Percentiles rank a stretch among this genome's conserved stretches.
phyloP scores from a whole-genome alignment of 2,329 filamentous ascomycete genomes.

The Talaromyces albobiverticillius region DNA sequence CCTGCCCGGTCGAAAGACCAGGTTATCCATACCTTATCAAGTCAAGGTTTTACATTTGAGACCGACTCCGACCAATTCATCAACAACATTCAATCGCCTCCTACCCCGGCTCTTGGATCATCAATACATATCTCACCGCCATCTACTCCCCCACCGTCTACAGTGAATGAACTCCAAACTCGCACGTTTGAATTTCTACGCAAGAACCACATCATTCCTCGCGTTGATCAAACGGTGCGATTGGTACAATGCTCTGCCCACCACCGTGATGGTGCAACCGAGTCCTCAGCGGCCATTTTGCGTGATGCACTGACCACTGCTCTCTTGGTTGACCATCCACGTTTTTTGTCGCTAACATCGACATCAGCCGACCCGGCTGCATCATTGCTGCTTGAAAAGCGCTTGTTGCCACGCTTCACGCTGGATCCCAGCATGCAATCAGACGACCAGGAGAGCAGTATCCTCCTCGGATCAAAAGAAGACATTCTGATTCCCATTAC shows the following conservation, averaged over 20 bases:
- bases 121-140: slow-evolving; percentile 42
- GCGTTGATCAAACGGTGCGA: slow-evolving; percentile 64
- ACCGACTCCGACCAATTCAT: slow-evolving; percentile 67
- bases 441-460: slow-evolving; percentile 52
- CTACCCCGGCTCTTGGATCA: slow-evolving; percentile 30
- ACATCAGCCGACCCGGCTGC: slow-evolving; percentile 44
- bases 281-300: slow-evolving; percentile 37
- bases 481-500: slow-evolving; percentile 80
- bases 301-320: slow-evolving; percentile 37
- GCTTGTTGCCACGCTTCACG: slow-evolving; percentile 64
- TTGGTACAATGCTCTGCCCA: slow-evolving; percentile 79
- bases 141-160: slow-evolving; percentile 72
- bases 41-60: slow-evolving; percentile 80
- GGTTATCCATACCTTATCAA: slow-evolving; percentile 73
- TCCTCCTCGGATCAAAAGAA: slow-evolving; percentile 69
- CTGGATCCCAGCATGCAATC: slow-evolving; percentile 49
- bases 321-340: slow-evolving; percentile 41
- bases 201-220: slow-evolving; percentile 70
- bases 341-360: slow-evolving; percentile 49
- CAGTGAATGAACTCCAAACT: slow-evolving; percentile 72
- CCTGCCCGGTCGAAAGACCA: slow-evolving; percentile 70
- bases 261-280: slow-evolving; percentile 33
- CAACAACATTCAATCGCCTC: slow-evolving; percentile 48
- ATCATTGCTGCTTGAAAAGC: slow-evolving; percentile 44
- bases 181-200: slow-evolving; percentile 83